Conservation (phyloP, 352 stramenopile species). For the Pythium sp. region DNA sequence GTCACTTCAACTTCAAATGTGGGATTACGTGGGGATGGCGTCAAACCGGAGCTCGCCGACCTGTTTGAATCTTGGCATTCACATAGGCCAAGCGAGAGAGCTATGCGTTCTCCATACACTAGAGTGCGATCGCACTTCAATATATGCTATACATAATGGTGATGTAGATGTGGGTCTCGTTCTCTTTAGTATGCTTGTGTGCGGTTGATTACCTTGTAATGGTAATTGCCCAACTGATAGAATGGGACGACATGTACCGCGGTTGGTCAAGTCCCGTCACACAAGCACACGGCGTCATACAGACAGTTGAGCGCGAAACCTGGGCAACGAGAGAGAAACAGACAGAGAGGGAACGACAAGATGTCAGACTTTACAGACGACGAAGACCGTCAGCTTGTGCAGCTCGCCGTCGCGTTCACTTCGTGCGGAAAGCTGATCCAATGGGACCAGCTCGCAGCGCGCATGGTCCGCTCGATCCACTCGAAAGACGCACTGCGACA, state of each 20-base stretch:
- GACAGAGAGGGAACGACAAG: neutral
- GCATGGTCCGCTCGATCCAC: conserved; percentile 30
- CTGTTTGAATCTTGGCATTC: neutral
- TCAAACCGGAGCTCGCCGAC: no score
- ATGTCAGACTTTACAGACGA: conserved; percentile 61
- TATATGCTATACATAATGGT: neutral
- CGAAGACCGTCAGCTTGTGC: conserved; percentile 54
- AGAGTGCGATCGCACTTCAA: neutral
- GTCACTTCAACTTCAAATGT: conserved; percentile 8
- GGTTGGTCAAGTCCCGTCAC: neutral
- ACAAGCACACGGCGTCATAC: neutral
- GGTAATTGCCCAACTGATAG: neutral
- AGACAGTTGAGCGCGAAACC: neutral
- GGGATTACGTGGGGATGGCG: neutral
- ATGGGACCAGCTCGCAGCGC: conserved; percentile 30
- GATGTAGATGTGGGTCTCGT: neutral
- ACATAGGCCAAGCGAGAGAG: neutral
- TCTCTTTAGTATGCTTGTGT: neutral
- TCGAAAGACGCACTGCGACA: conserved; percentile 36
- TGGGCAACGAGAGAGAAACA: no score
- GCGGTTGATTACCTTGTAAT: neutral
- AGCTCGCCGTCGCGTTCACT: conserved; percentile 27
- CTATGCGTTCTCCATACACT: neutral
- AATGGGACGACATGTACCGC: neutral
- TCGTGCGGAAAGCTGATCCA: conserved; percentile 20